Evolutionary conservation across 2,329 filamentous ascomycete genomes (phyloP).

Genomic region (Dothistroma septosporum): DNA sequence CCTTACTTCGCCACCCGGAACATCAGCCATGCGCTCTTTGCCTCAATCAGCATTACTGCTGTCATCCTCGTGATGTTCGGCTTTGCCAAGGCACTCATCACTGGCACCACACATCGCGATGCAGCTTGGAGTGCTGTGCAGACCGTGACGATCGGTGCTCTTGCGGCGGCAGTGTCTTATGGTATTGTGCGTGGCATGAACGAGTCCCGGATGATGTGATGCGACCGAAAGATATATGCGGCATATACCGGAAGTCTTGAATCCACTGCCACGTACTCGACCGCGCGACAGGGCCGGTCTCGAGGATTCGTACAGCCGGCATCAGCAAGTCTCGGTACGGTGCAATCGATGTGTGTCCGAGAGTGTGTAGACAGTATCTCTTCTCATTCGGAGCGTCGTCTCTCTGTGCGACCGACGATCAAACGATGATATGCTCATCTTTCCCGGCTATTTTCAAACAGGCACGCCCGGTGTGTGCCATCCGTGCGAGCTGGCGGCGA

Average conservation of each 20-base stretch:
- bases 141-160: conserved; percentile 35
- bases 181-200: conserved; percentile 38
- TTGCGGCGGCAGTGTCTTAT: conserved; percentile 38
- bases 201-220: conserved; percentile 1
- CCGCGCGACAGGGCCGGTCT: not conserved
- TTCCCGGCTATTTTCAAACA: not conserved
- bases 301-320: not conserved
- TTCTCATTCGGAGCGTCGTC: not conserved
- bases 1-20: conserved; percentile 48
- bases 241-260: not conserved
- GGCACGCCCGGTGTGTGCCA: not conserved
- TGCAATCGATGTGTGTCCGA: no score
- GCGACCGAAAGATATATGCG: not conserved
- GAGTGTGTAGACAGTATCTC: not conserved
- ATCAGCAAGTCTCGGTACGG: not conserved
- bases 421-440: not conserved
- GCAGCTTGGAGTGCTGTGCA: conserved; percentile 33
- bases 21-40: conserved; percentile 42
- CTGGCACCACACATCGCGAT: conserved; percentile 27
- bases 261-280: not conserved
- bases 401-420: not conserved
- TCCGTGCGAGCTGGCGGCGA: not conserved
- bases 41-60: conserved; percentile 51
- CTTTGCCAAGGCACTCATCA: conserved; percentile 44
- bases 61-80: conserved; percentile 50